A percentile compares a stretch with the other conserved stretches of the same genome.
These are phyloP conservation scores for Microsporum canis DNA, from an alignment of 2,329 filamentous ascomycete genomes.

Conservation along the genomic window DNA sequence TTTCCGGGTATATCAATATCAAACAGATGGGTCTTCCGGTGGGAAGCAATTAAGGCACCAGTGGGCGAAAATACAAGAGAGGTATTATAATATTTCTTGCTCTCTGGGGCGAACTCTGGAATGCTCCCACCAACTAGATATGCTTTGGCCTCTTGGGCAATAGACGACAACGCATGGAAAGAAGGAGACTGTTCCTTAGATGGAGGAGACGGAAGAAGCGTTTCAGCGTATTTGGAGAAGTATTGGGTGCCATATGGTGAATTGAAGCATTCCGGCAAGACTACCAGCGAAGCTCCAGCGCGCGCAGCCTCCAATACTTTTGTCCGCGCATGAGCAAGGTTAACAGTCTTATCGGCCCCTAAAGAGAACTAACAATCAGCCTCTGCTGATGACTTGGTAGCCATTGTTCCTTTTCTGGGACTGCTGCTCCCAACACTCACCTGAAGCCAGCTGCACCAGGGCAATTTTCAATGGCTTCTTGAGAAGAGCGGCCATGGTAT, in stretches of 20 bases:
- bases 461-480: conserved; percentile 69
- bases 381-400: neutral
- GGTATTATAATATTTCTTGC: conserved; percentile 80
- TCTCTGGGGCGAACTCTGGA: conserved; percentile 59
- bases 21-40: conserved; percentile 92
- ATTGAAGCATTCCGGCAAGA: conserved; percentile 98
- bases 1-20: conserved; percentile 96
- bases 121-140: conserved; percentile 90
- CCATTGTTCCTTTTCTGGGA: neutral
- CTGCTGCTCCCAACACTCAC: conserved; percentile 26
- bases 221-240: conserved; percentile 88
- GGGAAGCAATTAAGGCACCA: conserved; percentile 70
- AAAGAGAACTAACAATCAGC: neutral
- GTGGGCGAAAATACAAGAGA: conserved; percentile 68
- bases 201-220: conserved; percentile 67
- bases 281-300: conserved; percentile 70
- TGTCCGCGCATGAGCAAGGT: conserved; percentile 66
- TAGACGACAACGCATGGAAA: conserved; percentile 68
- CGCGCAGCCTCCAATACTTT: conserved; percentile 73
- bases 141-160: conserved; percentile 65
- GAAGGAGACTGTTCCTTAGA: conserved; percentile 60
- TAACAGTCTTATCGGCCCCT: conserved; percentile 71
- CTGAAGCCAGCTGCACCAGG: conserved; percentile 68
- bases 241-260: conserved; percentile 86
- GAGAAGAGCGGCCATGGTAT: conserved; percentile 47